Evolutionary conservation across 257 asterid genomes (phyloP).

Genomic region (Gentiana straminea): DNA sequence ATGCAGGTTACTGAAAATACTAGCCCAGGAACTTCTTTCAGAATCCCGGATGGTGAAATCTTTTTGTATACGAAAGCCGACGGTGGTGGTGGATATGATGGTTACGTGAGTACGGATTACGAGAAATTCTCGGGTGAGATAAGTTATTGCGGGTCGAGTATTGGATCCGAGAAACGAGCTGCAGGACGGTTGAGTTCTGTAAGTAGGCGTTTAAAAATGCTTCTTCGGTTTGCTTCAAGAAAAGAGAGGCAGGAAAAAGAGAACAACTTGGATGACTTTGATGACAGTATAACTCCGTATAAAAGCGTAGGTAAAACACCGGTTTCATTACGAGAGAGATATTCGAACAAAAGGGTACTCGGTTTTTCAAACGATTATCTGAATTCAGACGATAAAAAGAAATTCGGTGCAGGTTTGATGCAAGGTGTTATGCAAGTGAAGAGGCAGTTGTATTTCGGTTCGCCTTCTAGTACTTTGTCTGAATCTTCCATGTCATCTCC

Average conservation of each 20-base stretch:
- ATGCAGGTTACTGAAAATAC: slow-evolving; percentile 41
- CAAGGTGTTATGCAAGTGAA: slow-evolving; percentile 50
- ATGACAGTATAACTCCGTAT: slow-evolving; percentile 12
- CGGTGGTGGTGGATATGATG: slow-evolving; percentile 18
- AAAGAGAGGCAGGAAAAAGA: slow-evolving; percentile 15
- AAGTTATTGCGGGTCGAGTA: slow-evolving; percentile 13
- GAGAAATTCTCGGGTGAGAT: slow-evolving; percentile 48
- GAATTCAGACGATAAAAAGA: slow-evolving; percentile 51
- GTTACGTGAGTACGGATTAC: slow-evolving; percentile 26
- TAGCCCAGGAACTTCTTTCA: slow-evolving; percentile 79
- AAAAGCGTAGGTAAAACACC: slow-evolving; percentile 26
- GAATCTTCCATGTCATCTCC: slow-evolving; percentile 55
- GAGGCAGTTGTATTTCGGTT: slow-evolving; percentile 24
- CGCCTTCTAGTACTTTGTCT: slow-evolving; percentile 45
- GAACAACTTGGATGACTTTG: slow-evolving; percentile 22
- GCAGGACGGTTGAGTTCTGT: slow-evolving; percentile 27
- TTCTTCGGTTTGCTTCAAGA: slow-evolving; percentile 38
- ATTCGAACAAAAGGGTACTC: slow-evolving; percentile 38
- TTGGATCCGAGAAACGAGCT: slow-evolving; percentile 13
- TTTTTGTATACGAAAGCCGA: slow-evolving; percentile 30
- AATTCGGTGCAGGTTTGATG: slow-evolving; percentile 39
- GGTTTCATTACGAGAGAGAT: slow-evolving; percentile 55
- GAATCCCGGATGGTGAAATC: slow-evolving; percentile 67
- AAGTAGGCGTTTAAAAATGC: slow-evolving; percentile 36
- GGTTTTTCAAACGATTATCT: slow-evolving; percentile 25